Evolutionary conservation across 2,329 filamentous ascomycete genomes (phyloP).

Genomic region (Clonostachys chloroleuca): DNA sequence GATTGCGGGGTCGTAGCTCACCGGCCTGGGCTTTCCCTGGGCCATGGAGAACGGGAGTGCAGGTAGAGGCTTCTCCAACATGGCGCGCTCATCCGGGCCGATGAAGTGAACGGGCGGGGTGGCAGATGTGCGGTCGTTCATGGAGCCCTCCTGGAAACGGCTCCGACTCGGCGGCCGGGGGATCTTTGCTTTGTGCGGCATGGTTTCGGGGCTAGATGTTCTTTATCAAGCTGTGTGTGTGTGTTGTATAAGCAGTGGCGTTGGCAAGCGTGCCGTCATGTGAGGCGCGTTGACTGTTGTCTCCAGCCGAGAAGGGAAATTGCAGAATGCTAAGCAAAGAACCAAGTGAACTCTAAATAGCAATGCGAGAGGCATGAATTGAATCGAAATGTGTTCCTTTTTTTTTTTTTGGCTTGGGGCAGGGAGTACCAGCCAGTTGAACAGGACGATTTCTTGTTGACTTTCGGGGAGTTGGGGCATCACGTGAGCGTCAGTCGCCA

Average conservation of each 20-base stretch:
- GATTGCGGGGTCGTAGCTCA: background rate
- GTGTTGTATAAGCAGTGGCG: no score
- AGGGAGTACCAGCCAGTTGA: no score
- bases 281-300: no score
- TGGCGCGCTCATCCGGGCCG: slow-evolving; percentile 27
- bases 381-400: no score
- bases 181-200: slow-evolving; percentile 3
- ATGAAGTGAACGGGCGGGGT: slow-evolving; percentile 67
- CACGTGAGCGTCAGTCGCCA: slow-evolving; percentile 3
- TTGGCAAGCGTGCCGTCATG: no score
- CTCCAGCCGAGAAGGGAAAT: no score
- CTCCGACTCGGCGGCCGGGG: slow-evolving; percentile 31
- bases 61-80: slow-evolving; percentile 13
- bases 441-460: slow-evolving; percentile 3
- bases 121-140: slow-evolving; percentile 75
- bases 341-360: no score
- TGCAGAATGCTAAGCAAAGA: no score
- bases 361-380: no score
- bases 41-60: slow-evolving; percentile 4
- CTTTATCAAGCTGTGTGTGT: no score
- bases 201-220: slow-evolving; percentile 4
- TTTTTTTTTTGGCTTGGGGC: no score
- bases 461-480: background rate
- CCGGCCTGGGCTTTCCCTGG: slow-evolving; percentile 4
- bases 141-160: slow-evolving; percentile 75